A percentile compares a stretch with the other conserved stretches of the same genome.
Evolutionary conservation across 768 basidiomycete species (phyloP).

Genomic region (Amanita fuliginea): DNA sequence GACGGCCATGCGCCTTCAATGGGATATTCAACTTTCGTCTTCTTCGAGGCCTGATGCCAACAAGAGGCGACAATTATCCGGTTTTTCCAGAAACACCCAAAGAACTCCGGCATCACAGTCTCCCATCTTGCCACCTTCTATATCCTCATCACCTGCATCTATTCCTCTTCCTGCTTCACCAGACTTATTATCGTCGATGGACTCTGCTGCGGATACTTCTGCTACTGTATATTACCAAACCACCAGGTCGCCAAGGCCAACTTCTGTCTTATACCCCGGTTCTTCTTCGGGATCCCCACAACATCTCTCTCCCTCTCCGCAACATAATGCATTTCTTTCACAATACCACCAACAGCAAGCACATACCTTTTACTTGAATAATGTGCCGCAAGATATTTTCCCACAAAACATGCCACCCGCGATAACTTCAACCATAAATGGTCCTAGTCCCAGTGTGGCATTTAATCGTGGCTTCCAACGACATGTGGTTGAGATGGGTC

Average conservation of each 20-base stretch:
- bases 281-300: conserved; percentile 21
- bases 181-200: conserved; percentile 21
- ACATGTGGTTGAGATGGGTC: background rate
- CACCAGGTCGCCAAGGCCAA: conserved; percentile 35
- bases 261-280: conserved; percentile 30
- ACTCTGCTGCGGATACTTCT: conserved; percentile 2
- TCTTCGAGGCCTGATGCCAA: conserved; percentile 24
- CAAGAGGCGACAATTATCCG: conserved; percentile 32
- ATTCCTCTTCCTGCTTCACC: conserved; percentile 41
- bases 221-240: conserved; percentile 65
- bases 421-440: conserved; percentile 25
- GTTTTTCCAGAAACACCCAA: conserved; percentile 17
- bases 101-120: conserved; percentile 23
- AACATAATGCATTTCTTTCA: conserved; percentile 20
- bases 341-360: conserved; percentile 19
- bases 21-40: background rate
- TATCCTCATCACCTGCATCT: conserved; percentile 25
- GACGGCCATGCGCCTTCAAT: background rate
- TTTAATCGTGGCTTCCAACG: conserved; percentile 3
- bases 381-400: conserved; percentile 32
- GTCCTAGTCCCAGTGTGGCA: conserved; percentile 10
- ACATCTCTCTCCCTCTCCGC: conserved; percentile 19
- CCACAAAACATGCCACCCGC: conserved; percentile 29
- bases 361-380: conserved; percentile 10
- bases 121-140: conserved; percentile 18